Evolutionary conservation across 768 basidiomycete species (phyloP).

Genomic region (Boletus rufocinnamomeus): DNA sequence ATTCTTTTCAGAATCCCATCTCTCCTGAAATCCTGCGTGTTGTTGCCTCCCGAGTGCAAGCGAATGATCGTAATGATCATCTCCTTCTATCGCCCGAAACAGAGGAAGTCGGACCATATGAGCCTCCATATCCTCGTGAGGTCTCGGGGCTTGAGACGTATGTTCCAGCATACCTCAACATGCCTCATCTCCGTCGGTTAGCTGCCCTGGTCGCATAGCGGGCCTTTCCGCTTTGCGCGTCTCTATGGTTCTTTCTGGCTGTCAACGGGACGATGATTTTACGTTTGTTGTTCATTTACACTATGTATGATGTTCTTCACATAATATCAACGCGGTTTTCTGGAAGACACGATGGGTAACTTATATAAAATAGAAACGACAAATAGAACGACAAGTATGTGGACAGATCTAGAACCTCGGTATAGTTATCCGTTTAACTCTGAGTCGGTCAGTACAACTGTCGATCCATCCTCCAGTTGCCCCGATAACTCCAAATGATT

Average conservation of each 20-base stretch:
- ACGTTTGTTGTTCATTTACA: conserved; percentile 17
- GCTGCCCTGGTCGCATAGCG: conserved; percentile 80
- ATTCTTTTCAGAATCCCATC: conserved; percentile 75
- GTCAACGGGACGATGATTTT: conserved; percentile 4
- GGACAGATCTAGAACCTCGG: neutral
- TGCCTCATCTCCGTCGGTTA: conserved; percentile 84
- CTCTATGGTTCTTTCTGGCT: conserved; percentile 1
- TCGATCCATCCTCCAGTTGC: conserved; percentile 57
- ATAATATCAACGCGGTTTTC: conserved; percentile 20
- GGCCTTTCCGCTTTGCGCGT: neutral
- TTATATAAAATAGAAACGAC: neutral
- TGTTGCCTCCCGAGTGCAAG: conserved; percentile 92
- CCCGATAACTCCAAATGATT: conserved; percentile 51
- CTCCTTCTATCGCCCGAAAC: conserved; percentile 93
- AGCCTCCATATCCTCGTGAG: conserved; percentile 90
- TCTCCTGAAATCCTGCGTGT: conserved; percentile 96
- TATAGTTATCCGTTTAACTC: neutral
- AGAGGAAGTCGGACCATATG: conserved; percentile 95
- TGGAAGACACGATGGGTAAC: conserved; percentile 3
- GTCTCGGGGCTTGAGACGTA: conserved; percentile 97
- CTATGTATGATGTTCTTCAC: conserved; percentile 19
- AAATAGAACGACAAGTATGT: neutral
- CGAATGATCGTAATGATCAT: conserved; percentile 97
- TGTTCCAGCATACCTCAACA: conserved; percentile 88
- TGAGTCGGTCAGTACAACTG: conserved; percentile 19